Evolutionary conservation across 192 early-diverging fungal genomes (phyloP).

Genomic region (Mortierella hygrophila): DNA sequence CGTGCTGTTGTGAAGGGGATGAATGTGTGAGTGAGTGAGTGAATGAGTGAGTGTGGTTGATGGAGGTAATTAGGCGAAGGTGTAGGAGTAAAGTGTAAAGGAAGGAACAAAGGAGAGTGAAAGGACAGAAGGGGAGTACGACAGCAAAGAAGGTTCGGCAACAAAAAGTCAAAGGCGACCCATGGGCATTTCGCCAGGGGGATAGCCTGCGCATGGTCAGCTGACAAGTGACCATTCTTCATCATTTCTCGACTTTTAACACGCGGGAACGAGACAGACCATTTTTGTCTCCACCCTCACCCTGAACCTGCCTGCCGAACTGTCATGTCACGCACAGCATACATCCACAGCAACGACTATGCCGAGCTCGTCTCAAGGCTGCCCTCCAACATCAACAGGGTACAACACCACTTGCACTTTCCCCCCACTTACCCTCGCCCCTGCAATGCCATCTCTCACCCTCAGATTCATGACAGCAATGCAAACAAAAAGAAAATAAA

Average conservation of each 20-base stretch:
- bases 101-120: too few relatives aligned
- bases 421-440: not conserved
- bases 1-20: too few relatives aligned
- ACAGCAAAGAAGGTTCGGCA: not conserved
- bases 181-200: not conserved
- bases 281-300: too few relatives aligned
- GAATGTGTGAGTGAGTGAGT: too few relatives aligned
- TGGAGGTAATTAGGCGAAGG: too few relatives aligned
- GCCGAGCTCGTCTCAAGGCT: conserved; percentile 33
- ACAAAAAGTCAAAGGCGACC: not conserved
- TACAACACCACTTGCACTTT: not conserved
- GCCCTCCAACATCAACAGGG: conserved; percentile 53
- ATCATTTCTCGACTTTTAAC: too few relatives aligned
- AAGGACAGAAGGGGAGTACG: too few relatives aligned
- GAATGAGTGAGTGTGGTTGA: too few relatives aligned
- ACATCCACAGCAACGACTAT: conserved; percentile 47
- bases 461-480: not conserved
- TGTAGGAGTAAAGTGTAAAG: not conserved
- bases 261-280: not conserved
- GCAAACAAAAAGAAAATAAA: not conserved
- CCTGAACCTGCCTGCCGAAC: not conserved
- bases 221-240: not conserved
- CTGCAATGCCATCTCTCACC: not conserved
- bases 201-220: not conserved
- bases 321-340: conserved; percentile 26